Evolutionary conservation across 2,329 filamentous ascomycete genomes (phyloP).

Genomic region (Verticillium nubilum): DNA sequence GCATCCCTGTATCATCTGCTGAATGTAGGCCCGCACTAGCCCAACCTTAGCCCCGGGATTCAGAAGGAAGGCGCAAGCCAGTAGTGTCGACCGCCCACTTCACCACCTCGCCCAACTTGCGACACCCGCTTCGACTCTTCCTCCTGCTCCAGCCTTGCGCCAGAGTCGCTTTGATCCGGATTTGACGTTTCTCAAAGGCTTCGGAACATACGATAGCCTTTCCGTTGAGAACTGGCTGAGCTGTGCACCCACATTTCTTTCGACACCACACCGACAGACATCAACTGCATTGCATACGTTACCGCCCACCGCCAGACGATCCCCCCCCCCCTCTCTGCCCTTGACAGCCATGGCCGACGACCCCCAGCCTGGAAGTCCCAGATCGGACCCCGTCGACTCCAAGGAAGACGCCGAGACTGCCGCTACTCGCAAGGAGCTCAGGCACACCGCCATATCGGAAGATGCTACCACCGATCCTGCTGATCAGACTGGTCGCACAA

Average conservation of each 20-base stretch:
- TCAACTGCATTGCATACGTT: background rate
- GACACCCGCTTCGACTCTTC: background rate
- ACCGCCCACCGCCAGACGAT: background rate
- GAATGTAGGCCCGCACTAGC: background rate
- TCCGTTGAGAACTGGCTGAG: background rate
- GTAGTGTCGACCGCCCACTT: background rate
- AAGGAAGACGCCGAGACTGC: conserved; percentile 60
- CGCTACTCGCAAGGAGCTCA: conserved; percentile 58
- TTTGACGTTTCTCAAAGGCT: background rate
- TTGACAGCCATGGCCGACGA: conserved; percentile 37
- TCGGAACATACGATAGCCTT: conserved; percentile 1
- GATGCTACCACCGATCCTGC: conserved; percentile 22
- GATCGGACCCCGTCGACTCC: conserved; percentile 26
- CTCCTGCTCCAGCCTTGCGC: background rate
- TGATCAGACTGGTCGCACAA: conserved; percentile 16
- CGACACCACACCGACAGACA: background rate
- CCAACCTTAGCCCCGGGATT: background rate
- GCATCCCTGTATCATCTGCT: background rate
- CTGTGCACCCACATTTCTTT: background rate
- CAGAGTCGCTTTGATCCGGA: background rate
- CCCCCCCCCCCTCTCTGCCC: background rate
- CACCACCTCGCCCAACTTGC: background rate
- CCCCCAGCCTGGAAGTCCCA: conserved; percentile 34
- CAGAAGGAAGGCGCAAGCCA: background rate
- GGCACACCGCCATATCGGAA: conserved; percentile 59